Percentiles rank a stretch among this genome's conserved stretches.
phyloP scores from a whole-genome alignment of 164 flowering plant genomes.

The Annona squamosa region DNA sequence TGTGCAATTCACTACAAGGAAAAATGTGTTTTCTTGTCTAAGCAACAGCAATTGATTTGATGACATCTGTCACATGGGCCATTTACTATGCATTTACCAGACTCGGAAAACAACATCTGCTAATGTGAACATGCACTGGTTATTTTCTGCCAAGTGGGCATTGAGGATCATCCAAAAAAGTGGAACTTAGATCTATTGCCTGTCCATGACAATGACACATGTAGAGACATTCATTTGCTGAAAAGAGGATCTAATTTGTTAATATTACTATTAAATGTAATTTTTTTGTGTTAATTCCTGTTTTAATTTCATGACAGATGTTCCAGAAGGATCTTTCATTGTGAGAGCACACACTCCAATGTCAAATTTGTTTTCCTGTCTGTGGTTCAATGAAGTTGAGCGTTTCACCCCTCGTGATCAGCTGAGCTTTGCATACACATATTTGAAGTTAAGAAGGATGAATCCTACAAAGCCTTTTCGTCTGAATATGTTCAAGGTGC shows the following conservation, averaged over 20 bases:
- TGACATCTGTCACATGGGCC: not conserved
- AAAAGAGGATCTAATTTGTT: not conserved
- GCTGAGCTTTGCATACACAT: constrained; percentile 88
- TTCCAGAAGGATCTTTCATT: constrained; percentile 96
- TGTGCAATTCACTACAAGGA: not conserved
- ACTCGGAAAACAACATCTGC: not conserved
- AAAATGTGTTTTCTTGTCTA: not conserved
- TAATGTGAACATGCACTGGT: not conserved
- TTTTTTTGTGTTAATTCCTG: not conserved
- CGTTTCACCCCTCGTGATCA: constrained; percentile 97
- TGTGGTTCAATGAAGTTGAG: constrained; percentile 97
- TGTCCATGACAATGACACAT: not conserved
- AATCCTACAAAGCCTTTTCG: constrained; percentile 73
- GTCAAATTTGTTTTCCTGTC: constrained; percentile 96
- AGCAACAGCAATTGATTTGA: not conserved
- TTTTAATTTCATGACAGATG: constrained; percentile 46
- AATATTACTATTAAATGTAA: not conserved
- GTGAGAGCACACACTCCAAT: constrained; percentile 95
- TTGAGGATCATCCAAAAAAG: not conserved
- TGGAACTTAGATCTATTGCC: not conserved
- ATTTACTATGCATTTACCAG: not conserved
- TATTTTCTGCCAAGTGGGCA: not conserved
- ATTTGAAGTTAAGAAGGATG: constrained; percentile 67
- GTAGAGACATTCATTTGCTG: not conserved
- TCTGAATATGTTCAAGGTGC: constrained; percentile 94